Evolutionary conservation across 2,329 filamentous ascomycete genomes (phyloP).

Genomic region (Graphilbum ipis-grandicollis): DNA sequence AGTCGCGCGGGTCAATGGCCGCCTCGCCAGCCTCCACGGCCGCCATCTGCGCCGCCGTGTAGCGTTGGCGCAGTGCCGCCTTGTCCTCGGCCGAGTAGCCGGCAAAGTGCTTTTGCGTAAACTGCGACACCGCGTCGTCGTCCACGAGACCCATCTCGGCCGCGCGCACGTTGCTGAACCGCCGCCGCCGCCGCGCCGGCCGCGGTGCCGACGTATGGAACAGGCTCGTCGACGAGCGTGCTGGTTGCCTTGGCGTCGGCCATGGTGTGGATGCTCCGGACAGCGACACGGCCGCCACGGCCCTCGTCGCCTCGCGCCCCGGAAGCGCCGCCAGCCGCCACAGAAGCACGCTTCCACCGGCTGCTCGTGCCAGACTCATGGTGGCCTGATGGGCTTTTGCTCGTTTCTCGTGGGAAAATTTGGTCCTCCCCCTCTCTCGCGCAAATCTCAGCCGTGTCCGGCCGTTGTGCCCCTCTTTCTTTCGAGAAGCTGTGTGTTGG

Average conservation of each 20-base stretch:
- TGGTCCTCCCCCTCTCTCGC: no score
- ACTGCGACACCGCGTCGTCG: constrained; percentile 25
- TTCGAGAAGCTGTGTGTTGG: no score
- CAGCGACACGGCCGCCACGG: background rate
- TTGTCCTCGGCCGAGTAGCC: constrained; percentile 52
- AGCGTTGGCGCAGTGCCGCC: constrained; percentile 43
- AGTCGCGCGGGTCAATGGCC: constrained; percentile 55
- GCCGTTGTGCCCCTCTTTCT: background rate
- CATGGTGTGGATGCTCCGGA: background rate
- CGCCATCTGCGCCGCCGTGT: constrained; percentile 65
- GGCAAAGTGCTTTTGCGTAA: constrained; percentile 32
- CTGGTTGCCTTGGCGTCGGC: constrained; percentile 3
- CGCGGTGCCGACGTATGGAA: constrained; percentile 36
- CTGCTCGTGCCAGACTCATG: constrained; percentile 8
- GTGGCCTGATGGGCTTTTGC: background rate
- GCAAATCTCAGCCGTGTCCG: background rate
- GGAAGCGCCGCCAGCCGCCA: constrained; percentile 5
- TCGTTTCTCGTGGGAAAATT: no score
- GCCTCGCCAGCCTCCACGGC: constrained; percentile 69
- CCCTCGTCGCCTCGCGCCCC: background rate
- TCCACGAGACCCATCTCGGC: constrained; percentile 31
- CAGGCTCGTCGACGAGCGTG: background rate
- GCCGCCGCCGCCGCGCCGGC: constrained; percentile 25
- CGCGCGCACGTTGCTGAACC: constrained; percentile 35
- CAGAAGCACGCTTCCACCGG: constrained; percentile 5